phyloP scores from a whole-genome alignment of 805 yeast genomes.

The Monosporozyma aerobia region DNA sequence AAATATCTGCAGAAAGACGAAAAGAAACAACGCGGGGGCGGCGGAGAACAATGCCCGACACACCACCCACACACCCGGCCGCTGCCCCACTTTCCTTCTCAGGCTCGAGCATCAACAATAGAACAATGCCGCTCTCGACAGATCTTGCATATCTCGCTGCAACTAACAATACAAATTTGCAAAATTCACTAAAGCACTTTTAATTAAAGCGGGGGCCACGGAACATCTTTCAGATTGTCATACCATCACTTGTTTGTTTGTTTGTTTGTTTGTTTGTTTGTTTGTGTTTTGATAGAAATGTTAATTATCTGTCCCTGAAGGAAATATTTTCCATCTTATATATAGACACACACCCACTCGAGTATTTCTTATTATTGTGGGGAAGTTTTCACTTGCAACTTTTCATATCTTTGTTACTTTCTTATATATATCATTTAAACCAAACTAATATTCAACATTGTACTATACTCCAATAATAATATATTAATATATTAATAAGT shows the following conservation, averaged over 20 bases:
- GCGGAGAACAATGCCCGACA: too few species aligned
- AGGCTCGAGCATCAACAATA: background rate
- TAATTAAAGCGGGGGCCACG: too few species aligned
- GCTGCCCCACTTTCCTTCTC: background rate
- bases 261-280: background rate
- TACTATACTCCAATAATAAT: too few species aligned
- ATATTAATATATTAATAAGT: too few species aligned
- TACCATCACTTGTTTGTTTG: background rate
- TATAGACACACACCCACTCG: background rate
- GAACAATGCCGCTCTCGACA: too few species aligned
- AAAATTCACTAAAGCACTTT: too few species aligned
- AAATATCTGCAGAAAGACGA: background rate
- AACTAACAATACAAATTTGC: too few species aligned
- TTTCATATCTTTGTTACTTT: background rate
- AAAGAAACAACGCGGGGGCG: background rate
- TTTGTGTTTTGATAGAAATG: too few species aligned
- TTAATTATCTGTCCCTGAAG: background rate
- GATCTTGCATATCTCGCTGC: too few species aligned
- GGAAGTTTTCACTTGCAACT: background rate
- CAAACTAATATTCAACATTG: background rate
- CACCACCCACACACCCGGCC: background rate
- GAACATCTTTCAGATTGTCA: background rate
- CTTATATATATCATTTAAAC: background rate
- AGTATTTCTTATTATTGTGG: background rate
- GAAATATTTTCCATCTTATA: background rate